These are phyloP conservation scores for Trichoderma gracile DNA, from an alignment of 2,329 filamentous ascomycete species.

Conservation along the genomic window DNA sequence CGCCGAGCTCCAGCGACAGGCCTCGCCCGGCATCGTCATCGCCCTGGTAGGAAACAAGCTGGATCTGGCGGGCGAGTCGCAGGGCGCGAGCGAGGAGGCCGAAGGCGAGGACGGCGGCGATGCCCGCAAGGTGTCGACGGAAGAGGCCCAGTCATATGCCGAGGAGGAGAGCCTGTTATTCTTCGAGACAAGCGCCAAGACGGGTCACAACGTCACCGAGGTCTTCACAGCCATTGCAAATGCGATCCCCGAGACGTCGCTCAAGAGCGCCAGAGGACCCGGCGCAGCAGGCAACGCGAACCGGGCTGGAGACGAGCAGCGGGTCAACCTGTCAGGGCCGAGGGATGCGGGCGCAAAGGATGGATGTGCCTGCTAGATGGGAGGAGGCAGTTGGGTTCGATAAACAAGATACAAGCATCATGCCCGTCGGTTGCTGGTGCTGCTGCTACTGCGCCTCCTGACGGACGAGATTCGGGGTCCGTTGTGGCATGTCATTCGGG, in stretches of 20 bases:
- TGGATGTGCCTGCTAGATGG: conserved; percentile 76
- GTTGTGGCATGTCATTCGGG: conserved; percentile 30
- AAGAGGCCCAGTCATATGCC: conserved; percentile 88
- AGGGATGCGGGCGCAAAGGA: conserved; percentile 79
- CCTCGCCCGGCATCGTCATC: conserved; percentile 94
- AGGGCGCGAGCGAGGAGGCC: conserved; percentile 52
- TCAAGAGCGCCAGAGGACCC: conserved; percentile 82
- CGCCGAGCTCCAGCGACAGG: conserved; percentile 93
- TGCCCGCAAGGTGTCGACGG: conserved; percentile 84
- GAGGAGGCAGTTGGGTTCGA: not conserved
- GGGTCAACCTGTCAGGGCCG: conserved; percentile 79
- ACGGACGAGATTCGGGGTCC: conserved; percentile 26
- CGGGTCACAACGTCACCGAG: conserved; percentile 87
- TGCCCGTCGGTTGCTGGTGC: conserved; percentile 3
- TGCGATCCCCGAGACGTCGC: conserved; percentile 92
- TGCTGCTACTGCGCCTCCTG: conserved; percentile 20
- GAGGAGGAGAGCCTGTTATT: conserved; percentile 93
- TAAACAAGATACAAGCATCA: conserved; percentile 6
- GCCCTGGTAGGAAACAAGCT: conserved; percentile 96
- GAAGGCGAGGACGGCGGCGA: conserved; percentile 67
- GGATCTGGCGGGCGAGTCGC: conserved; percentile 72
- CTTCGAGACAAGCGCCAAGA: conserved; percentile 98
- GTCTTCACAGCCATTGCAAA: conserved; percentile 99
- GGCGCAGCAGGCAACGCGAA: conserved; percentile 63
- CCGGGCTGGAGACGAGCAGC: conserved; percentile 64